Percentiles rank a stretch among this genome's conserved stretches.
Evolutionary conservation across 768 basidiomycete species (phyloP).

Genomic region (Lactarius vividus): DNA sequence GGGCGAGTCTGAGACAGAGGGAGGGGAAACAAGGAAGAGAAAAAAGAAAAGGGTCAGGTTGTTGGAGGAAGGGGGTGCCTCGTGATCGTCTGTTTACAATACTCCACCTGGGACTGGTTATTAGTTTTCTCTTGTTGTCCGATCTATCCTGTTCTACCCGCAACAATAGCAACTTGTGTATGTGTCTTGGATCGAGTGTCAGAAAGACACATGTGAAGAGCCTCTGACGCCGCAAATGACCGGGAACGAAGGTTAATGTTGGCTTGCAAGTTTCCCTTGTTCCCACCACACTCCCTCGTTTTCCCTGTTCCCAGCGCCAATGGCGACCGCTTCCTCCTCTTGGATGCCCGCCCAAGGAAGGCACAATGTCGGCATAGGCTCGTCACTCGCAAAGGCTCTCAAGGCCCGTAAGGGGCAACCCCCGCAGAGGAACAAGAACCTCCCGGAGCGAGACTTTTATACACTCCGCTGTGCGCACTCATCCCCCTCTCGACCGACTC

Average conservation of each 20-base stretch:
- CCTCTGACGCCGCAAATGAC: slow-evolving; percentile 15
- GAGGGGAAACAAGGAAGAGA: slow-evolving; percentile 38
- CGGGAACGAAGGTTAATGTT: background rate
- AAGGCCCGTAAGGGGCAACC: slow-evolving; percentile 60
- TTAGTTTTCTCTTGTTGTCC: background rate
- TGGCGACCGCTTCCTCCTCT: slow-evolving; percentile 21
- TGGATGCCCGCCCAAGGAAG: slow-evolving; percentile 39
- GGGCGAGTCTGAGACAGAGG: slow-evolving; percentile 33
- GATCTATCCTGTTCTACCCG: background rate
- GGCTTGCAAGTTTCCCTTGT: background rate
- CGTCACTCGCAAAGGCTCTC: slow-evolving; percentile 60
- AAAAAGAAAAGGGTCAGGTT: slow-evolving; percentile 40
- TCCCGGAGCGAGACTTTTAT: slow-evolving; percentile 69
- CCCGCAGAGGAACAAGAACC: slow-evolving; percentile 43
- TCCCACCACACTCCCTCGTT: slow-evolving; percentile 9
- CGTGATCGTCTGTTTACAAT: slow-evolving; percentile 2
- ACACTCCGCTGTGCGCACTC: slow-evolving; percentile 65
- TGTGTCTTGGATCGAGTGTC: background rate
- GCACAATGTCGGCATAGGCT: slow-evolving; percentile 57
- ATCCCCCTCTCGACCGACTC: slow-evolving; percentile 3
- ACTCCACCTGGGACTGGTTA: background rate
- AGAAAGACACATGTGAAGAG: background rate
- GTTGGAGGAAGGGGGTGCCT: slow-evolving; percentile 13
- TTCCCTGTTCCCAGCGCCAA: slow-evolving; percentile 4
- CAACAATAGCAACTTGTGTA: background rate